These are phyloP conservation scores for Hypholoma sublateritium DNA, from an alignment of 768 basidiomycete species.

Conservation along the genomic window DNA sequence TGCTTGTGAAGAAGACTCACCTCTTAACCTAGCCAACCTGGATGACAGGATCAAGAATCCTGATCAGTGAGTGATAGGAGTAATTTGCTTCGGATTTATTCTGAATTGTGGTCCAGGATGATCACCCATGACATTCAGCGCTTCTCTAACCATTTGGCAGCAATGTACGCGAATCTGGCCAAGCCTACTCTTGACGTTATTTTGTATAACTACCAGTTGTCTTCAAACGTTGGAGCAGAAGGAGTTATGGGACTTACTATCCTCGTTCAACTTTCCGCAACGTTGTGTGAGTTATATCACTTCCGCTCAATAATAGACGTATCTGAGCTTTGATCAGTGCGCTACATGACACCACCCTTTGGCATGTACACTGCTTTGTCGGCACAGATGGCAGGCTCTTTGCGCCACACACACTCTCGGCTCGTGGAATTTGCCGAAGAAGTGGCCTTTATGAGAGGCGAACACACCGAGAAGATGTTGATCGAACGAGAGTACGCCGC, in stretches of 20 bases:
- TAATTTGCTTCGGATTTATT: not conserved
- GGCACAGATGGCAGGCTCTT: conserved; percentile 82
- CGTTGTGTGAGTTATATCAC: conserved; percentile 59
- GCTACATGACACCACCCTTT: conserved; percentile 87
- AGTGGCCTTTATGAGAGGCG: conserved; percentile 85
- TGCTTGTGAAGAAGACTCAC: not conserved
- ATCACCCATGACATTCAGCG: conserved; percentile 95
- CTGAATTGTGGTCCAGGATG: conserved; percentile 53
- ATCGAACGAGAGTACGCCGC: conserved; percentile 87
- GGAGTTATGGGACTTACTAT: conserved; percentile 82
- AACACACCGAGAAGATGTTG: conserved; percentile 87
- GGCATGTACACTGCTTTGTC: conserved; percentile 88
- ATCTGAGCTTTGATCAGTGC: conserved; percentile 51
- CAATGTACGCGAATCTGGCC: conserved; percentile 91
- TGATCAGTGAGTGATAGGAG: conserved; percentile 65
- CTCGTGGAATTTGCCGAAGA: conserved; percentile 89
- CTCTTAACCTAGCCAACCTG: conserved; percentile 66
- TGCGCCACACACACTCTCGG: conserved; percentile 91
- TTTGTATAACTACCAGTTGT: conserved; percentile 93
- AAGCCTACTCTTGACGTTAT: conserved; percentile 93
- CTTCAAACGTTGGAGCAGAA: conserved; percentile 93
- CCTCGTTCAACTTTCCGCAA: conserved; percentile 81
- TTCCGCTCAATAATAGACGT: not conserved
- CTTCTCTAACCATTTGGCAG: conserved; percentile 87
- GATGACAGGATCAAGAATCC: conserved; percentile 96